Evolutionary conservation across 345 rosid genomes (phyloP).

Genomic region (Camelina hispida): DNA sequence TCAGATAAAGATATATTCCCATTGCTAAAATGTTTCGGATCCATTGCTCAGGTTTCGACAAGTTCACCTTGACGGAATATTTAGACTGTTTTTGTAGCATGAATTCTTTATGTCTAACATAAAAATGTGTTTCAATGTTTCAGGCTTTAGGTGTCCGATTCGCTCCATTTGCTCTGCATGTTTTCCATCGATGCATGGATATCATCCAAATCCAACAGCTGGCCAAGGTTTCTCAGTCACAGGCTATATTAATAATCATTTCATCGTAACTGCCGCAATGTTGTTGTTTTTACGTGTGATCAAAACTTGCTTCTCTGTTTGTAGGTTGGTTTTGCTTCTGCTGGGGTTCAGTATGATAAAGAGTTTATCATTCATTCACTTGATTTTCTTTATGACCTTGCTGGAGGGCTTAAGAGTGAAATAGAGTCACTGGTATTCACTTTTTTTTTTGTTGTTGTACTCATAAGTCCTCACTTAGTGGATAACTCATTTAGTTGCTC

Average conservation of each 20-base stretch:
- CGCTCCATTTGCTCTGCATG: slow-evolving; percentile 87
- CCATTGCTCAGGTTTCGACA: slow-evolving; percentile 77
- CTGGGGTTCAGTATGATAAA: neutral
- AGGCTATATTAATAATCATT: too few relatives aligned
- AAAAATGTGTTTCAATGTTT: slow-evolving; percentile 34
- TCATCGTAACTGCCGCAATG: too few relatives aligned
- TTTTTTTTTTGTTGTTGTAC: slow-evolving; percentile 16
- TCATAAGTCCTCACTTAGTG: too few relatives aligned
- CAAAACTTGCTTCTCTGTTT: neutral
- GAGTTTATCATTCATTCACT: neutral
- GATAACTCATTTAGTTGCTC: too few relatives aligned
- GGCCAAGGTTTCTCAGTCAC: slow-evolving; percentile 27
- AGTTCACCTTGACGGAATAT: slow-evolving; percentile 1
- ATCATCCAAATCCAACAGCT: slow-evolving; percentile 73
- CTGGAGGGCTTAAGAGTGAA: neutral
- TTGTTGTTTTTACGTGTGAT: too few relatives aligned
- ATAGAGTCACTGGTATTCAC: slow-evolving; percentile 61
- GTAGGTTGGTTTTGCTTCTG: neutral
- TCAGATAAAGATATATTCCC: slow-evolving; percentile 90
- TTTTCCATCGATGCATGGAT: slow-evolving; percentile 79
- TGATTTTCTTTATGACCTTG: neutral
- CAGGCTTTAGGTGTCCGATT: slow-evolving; percentile 89
- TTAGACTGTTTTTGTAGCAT: neutral
- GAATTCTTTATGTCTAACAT: slow-evolving; percentile 18
- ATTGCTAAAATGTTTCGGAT: slow-evolving; percentile 86